These are phyloP conservation scores for Fusarium mexicanum DNA, from an alignment of 2,329 filamentous ascomycete species.

Conservation along the genomic window DNA sequence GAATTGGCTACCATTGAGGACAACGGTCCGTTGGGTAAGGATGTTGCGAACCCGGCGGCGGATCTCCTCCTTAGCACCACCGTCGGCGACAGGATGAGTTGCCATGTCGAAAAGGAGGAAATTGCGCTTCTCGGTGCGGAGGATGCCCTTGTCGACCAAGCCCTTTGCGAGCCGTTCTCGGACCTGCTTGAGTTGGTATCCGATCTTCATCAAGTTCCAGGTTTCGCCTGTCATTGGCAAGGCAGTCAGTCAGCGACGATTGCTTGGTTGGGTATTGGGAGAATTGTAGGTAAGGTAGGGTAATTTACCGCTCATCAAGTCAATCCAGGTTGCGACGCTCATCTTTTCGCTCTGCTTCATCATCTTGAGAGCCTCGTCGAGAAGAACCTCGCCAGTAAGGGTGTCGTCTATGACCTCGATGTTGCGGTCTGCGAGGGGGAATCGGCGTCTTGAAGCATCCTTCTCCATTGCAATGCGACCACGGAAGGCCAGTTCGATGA, in stretches of 20 bases:
- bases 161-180: conserved; percentile 97
- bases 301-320: conserved; percentile 90
- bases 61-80: conserved; percentile 97
- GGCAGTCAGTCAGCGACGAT: conserved; percentile 33
- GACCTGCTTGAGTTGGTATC: conserved; percentile 99
- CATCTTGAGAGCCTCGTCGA: conserved; percentile 99
- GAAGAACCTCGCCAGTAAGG: conserved; percentile 92
- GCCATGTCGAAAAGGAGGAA: conserved; percentile 99
- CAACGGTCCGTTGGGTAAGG: conserved; percentile 92
- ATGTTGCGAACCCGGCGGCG: conserved; percentile 90
- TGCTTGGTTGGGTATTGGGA: neutral
- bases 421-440: conserved; percentile 89
- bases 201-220: conserved; percentile 99
- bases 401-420: conserved; percentile 98
- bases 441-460: conserved; percentile 89
- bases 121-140: conserved; percentile 98
- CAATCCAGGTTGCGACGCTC: conserved; percentile 99
- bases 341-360: conserved; percentile 99
- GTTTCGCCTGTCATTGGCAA: conserved; percentile 78
- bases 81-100: conserved; percentile 95
- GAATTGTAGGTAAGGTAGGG: conserved; percentile 16
- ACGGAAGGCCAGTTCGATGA: conserved; percentile 95
- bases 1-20: conserved; percentile 86
- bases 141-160: conserved; percentile 97
- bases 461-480: conserved; percentile 99